phyloP scores from a whole-genome alignment of 768 basidiomycete genomes.

The Suillus hirtellus region DNA sequence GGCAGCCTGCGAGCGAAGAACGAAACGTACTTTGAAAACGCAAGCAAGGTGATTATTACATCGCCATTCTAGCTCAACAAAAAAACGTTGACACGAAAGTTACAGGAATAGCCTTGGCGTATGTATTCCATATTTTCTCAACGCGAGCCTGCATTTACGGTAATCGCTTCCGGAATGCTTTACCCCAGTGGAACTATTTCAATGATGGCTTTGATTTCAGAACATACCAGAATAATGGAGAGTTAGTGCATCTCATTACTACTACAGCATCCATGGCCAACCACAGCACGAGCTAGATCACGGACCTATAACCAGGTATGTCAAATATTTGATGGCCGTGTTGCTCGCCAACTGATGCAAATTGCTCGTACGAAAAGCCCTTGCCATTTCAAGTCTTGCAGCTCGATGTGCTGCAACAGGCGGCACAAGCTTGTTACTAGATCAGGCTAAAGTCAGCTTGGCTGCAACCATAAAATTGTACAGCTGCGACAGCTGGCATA shows the following conservation, averaged over 20 bases:
- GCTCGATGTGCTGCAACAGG: slow-evolving; percentile 44
- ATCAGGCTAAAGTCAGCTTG: slow-evolving; percentile 52
- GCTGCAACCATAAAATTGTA: slow-evolving; percentile 44
- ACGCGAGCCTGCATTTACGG: slow-evolving; percentile 13
- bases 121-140: slow-evolving; percentile 12
- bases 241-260: slow-evolving; percentile 15
- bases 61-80: background rate
- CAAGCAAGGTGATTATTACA: slow-evolving; percentile 37
- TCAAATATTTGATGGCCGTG: background rate
- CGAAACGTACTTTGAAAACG: slow-evolving; percentile 47
- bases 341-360: background rate
- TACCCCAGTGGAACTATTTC: slow-evolving; percentile 29
- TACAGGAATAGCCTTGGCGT: slow-evolving; percentile 32
- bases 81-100: background rate
- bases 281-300: slow-evolving; percentile 36
- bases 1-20: slow-evolving; percentile 42
- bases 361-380: slow-evolving; percentile 36
- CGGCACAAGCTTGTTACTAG: slow-evolving; percentile 37
- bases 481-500: slow-evolving; percentile 27
- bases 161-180: slow-evolving; percentile 31
- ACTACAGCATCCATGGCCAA: background rate
- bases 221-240: slow-evolving; percentile 32
- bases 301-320: slow-evolving; percentile 62
- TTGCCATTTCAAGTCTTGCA: slow-evolving; percentile 54
- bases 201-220: slow-evolving; percentile 28